Evolutionary conservation across 1,284 basidiomycete genomes (phyloP).

Genomic region (Ustilago shanxiensis): DNA sequence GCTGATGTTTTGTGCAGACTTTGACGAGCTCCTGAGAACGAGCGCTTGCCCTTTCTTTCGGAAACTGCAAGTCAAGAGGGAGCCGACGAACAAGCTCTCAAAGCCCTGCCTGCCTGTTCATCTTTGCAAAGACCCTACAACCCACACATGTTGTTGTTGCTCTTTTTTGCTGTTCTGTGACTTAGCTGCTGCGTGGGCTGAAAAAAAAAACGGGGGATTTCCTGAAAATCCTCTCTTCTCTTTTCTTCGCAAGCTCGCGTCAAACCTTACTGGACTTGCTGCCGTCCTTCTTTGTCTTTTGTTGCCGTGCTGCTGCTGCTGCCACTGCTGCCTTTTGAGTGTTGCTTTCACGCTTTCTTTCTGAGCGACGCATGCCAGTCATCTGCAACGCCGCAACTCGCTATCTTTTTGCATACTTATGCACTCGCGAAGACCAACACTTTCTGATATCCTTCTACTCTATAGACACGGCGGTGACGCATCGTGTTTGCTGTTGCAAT

Average conservation of each 20-base stretch:
- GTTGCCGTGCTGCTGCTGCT: not conserved
- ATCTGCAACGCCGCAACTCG: not conserved
- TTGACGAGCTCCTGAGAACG: not conserved
- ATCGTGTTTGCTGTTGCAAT: not conserved
- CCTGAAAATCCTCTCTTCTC: not conserved
- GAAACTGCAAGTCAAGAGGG: not conserved
- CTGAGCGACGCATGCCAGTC: not conserved
- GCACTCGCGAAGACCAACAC: not conserved
- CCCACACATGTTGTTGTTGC: not conserved
- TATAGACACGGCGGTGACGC: not conserved
- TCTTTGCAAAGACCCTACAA: not conserved
- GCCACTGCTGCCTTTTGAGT: not conserved
- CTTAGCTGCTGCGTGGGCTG: not conserved
- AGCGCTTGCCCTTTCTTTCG: too few species aligned
- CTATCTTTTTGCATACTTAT: not conserved
- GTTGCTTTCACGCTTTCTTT: not conserved
- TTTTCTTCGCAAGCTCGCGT: not conserved
- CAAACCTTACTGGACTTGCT: not conserved
- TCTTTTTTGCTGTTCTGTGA: not conserved
- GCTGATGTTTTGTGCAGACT: not conserved
- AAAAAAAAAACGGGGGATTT: not conserved
- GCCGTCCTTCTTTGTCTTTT: slow-evolving; percentile 2
- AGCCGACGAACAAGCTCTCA: not conserved
- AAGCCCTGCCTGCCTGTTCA: not conserved
- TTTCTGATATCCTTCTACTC: too few species aligned